Base-by-base conservation (phyloP, 129 eudicot species). In the Pseudognaphalium luteoalbum region DNA sequence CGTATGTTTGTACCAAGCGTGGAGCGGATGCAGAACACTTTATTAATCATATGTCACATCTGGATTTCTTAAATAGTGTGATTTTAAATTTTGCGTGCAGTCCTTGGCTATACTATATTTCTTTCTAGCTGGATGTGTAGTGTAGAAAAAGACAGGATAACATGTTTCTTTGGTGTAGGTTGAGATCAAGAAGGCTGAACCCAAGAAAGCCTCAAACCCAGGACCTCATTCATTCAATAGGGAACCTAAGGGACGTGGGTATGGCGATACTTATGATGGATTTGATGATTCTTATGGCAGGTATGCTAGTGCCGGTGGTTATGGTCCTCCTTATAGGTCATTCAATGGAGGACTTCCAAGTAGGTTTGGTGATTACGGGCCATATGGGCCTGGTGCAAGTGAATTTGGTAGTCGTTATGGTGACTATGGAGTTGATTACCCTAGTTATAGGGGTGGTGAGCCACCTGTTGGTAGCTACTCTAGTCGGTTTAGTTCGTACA, bases 161-260 rank as follows among this genome's bases (percentile, higher is more conserved):
- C 82, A 52, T 83, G 85, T 80, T 85, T 83, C 75, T 81, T 85
- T 88, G 87, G 83, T 93, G 98, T 88, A 93, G 98, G 97, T 93
- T 93, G 98, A 93, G 97, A 85, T 93, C 88, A 93, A 93, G 96
- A 93, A 87, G 84, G 97, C 97, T 74, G 98, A 93, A 90, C 98
- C 97, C 82, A 93, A 93, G 96, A 93, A 87, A 88, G 75, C 98
- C 79, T 93, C 98, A 75, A 88, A 93, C 91, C 85, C 96, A 57
- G 86, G 88, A 67, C 87, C 88, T 66, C 86, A 88, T 71, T 88
- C 91, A 52, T 88, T 85, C 74, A 87, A 87, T 88, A 91, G 98
- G 85, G 89, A 90, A 35, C 78, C 89, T 90, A 93, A 90, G 96
- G 91, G 89, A 42, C 92, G 97, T 67, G 81, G 86, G 64, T 89